phyloP scores from a whole-genome alignment of 1,139 yeast species.

The Barnettozyma hawaiiensis region DNA sequence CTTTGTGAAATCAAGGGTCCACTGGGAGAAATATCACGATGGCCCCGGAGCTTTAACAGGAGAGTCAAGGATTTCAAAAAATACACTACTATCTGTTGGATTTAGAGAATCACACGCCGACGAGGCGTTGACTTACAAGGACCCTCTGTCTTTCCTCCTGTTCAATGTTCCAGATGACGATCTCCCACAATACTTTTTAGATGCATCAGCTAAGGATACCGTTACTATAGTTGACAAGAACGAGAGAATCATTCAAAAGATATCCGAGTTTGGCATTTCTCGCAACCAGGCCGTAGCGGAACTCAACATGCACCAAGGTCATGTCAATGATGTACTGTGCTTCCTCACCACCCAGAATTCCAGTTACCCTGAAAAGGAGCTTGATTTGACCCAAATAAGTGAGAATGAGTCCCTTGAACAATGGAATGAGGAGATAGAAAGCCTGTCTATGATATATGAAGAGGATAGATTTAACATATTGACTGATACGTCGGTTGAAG shows the following conservation, averaged over 20 bases:
- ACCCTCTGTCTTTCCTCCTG: conserved; percentile 73
- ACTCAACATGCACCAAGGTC: conserved; percentile 36
- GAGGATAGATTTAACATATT: conserved; percentile 29
- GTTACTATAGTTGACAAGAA: conserved; percentile 44
- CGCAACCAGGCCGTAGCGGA: conserved; percentile 53
- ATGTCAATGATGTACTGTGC: conserved; percentile 50
- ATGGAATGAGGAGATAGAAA: conserved; percentile 80
- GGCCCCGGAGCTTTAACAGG: not conserved
- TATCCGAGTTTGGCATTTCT: conserved; percentile 66
- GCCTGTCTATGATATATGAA: conserved; percentile 53
- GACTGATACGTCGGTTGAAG: conserved; percentile 20
- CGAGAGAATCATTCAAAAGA: conserved; percentile 46
- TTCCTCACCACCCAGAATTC: conserved; percentile 41
- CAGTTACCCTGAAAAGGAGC: conserved; percentile 18
- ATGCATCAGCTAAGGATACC: conserved; percentile 42
- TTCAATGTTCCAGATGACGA: conserved; percentile 94
- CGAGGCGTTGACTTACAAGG: conserved; percentile 67
- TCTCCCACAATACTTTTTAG: conserved; percentile 49
- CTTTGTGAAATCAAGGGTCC: conserved; percentile 46
- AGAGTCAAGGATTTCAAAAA: conserved; percentile 15
- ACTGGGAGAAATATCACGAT: conserved; percentile 38
- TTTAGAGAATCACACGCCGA: conserved; percentile 63
- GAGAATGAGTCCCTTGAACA: conserved; percentile 32
- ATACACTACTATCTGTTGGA: conserved; percentile 41
- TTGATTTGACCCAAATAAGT: conserved; percentile 8